phyloP scores from a whole-genome alignment of 108 stramenopile genomes.

The Pseudonitzschia multiseries region DNA sequence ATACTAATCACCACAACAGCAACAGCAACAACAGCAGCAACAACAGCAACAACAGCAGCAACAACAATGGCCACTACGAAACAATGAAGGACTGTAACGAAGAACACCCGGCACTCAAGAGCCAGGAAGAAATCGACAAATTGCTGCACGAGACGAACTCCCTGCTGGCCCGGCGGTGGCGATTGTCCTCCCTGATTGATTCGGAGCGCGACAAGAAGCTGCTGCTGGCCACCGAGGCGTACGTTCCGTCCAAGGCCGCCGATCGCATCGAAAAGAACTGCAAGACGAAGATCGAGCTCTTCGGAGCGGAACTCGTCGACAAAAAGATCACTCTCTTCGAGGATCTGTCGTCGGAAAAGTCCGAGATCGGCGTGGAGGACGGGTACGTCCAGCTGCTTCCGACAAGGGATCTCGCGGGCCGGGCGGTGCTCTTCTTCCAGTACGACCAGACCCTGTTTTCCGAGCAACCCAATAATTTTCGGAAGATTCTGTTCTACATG shows the following conservation, averaged over 20 bases:
- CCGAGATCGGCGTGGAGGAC: conserved; percentile 18
- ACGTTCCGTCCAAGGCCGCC: conserved; percentile 9
- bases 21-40: background rate
- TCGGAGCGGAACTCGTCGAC: conserved; percentile 9
- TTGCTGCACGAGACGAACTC: conserved; percentile 15
- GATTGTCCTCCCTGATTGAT: conserved; percentile 13
- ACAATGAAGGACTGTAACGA: conserved; percentile 14
- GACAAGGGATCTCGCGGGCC: conserved; percentile 25
- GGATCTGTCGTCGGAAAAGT: background rate
- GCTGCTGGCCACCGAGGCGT: conserved; percentile 9
- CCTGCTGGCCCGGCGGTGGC: conserved; percentile 11
- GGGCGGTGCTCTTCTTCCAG: conserved; percentile 27
- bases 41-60: background rate
- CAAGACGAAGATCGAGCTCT: conserved; percentile 13
- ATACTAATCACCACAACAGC: no score
- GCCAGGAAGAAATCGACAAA: conserved; percentile 1
- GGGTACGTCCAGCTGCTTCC: conserved; percentile 30
- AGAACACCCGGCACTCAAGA: conserved; percentile 4
- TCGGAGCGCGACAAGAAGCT: conserved; percentile 19
- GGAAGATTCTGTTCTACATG: conserved; percentile 29
- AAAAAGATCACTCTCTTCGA: conserved; percentile 11
- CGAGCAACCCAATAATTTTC: conserved; percentile 19
- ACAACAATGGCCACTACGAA: background rate
- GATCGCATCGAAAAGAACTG: conserved; percentile 19
- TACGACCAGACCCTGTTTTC: conserved; percentile 22